Conservation (phyloP, 2,329 filamentous ascomycete species). For the Colletotrichum sp. region DNA sequence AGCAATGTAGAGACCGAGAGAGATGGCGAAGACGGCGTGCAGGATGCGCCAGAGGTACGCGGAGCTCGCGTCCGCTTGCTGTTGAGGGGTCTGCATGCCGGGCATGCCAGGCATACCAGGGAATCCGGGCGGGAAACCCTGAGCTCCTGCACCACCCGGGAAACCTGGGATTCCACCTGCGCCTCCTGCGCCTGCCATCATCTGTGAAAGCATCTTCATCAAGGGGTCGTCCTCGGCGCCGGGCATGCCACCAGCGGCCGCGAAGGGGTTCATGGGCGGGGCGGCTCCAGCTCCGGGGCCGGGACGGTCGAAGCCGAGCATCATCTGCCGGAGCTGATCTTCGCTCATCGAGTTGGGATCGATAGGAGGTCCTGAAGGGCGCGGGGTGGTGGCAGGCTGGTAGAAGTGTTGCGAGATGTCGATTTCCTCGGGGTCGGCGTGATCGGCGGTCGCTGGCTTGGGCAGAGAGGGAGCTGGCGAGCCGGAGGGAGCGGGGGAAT, state of each 20-base stretch:
- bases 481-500: conserved; percentile 21
- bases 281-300: conserved; percentile 24
- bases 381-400: conserved; percentile 44
- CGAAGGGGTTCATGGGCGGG: conserved; percentile 29
- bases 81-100: conserved; percentile 38
- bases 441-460: conserved; percentile 28
- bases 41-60: conserved; percentile 72
- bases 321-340: conserved; percentile 68
- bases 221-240: conserved; percentile 51
- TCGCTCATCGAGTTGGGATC: conserved; percentile 51
- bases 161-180: conserved; percentile 24
- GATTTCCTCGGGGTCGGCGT: conserved; percentile 75
- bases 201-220: conserved; percentile 76
- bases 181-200: conserved; percentile 57
- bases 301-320: conserved; percentile 60
- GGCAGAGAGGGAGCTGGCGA: conserved; percentile 33
- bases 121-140: conserved; percentile 35
- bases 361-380: conserved; percentile 29
- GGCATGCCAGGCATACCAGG: conserved; percentile 34
- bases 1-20: conserved; percentile 73
- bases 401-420: conserved; percentile 82
- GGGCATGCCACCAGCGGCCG: conserved; percentile 15
- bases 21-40: conserved; percentile 74
- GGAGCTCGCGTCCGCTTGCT: conserved; percentile 33
- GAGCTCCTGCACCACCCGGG: conserved; percentile 27